These are phyloP conservation scores for Diplodia corticola DNA, from an alignment of 2,329 filamentous ascomycete species.

Conservation along the genomic window DNA sequence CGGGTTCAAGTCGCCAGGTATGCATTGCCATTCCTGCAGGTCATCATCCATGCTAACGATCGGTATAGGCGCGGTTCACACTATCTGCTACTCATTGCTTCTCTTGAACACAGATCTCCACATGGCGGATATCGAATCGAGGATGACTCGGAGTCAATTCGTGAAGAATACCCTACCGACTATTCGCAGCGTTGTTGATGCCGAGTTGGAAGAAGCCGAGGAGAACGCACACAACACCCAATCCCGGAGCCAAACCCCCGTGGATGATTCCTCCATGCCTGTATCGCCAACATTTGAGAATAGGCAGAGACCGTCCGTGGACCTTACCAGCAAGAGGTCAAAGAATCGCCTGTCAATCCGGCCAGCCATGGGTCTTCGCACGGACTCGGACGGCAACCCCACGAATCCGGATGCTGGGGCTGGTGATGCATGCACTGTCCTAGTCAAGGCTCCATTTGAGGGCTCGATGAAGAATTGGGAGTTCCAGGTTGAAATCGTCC, in stretches of 20 bases:
- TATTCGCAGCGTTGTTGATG: conserved; percentile 73
- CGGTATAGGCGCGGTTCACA: conserved; percentile 81
- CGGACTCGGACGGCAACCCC: conserved; percentile 37
- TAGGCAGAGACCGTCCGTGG: conserved; percentile 3
- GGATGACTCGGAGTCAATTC: conserved; percentile 94
- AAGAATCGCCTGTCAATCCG: conserved; percentile 31
- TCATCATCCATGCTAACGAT: conserved; percentile 1
- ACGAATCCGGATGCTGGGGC: conserved; percentile 38
- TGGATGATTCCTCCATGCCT: conserved; percentile 9
- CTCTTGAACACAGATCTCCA: conserved; percentile 95
- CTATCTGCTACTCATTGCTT: conserved; percentile 93
- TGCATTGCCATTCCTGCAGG: neutral
- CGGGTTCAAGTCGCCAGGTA: conserved; percentile 86
- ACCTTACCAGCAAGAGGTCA: conserved; percentile 26
- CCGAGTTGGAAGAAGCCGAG: conserved; percentile 32
- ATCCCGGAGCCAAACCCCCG: neutral
- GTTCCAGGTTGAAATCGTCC: conserved; percentile 80
- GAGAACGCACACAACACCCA: conserved; percentile 27
- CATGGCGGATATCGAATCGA: conserved; percentile 88
- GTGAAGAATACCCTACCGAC: conserved; percentile 95
- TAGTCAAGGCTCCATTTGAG: conserved; percentile 75
- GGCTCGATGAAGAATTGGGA: conserved; percentile 82
- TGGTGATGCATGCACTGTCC: conserved; percentile 65
- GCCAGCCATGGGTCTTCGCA: conserved; percentile 26
- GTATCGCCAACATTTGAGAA: conserved; percentile 15